A percentile compares a stretch with the other conserved stretches of the same genome.
phyloP scores from a whole-genome alignment of 352 stramenopile species.

The Phytophthora brassicae region DNA sequence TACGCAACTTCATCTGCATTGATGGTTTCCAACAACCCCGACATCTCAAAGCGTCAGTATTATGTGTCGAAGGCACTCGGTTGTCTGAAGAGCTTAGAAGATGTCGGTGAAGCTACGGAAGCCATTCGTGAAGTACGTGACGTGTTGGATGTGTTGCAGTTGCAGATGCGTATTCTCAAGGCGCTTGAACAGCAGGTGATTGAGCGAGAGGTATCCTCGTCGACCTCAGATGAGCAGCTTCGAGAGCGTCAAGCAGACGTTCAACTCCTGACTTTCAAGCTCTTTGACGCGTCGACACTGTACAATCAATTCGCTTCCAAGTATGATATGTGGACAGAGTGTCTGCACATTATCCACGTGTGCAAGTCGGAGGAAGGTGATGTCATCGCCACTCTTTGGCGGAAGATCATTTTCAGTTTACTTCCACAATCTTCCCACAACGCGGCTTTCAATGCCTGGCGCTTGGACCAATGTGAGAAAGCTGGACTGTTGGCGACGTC shows the following conservation, averaged over 20 bases:
- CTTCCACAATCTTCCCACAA: slow-evolving; percentile 64
- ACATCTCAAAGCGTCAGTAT: slow-evolving; percentile 82
- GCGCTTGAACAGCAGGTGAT: slow-evolving; percentile 68
- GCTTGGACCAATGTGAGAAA: slow-evolving; percentile 61
- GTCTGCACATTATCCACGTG: slow-evolving; percentile 82
- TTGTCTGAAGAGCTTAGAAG: slow-evolving; percentile 78
- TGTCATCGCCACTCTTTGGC: slow-evolving; percentile 64
- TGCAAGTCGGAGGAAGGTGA: slow-evolving; percentile 84
- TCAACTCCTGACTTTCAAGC: slow-evolving; percentile 70
- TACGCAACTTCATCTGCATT: slow-evolving; percentile 31
- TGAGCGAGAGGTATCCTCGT: slow-evolving; percentile 57
- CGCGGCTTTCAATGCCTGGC: slow-evolving; percentile 75
- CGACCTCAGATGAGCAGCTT: slow-evolving; percentile 46
- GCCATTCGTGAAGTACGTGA: slow-evolving; percentile 81
- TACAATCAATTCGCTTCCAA: slow-evolving; percentile 88
- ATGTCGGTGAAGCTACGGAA: slow-evolving; percentile 66
- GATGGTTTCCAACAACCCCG: slow-evolving; percentile 58
- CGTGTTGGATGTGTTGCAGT: slow-evolving; percentile 77
- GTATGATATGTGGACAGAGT: slow-evolving; percentile 88
- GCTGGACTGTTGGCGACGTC: slow-evolving; percentile 52
- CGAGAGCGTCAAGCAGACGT: slow-evolving; percentile 58
- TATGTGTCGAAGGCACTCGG: slow-evolving; percentile 78
- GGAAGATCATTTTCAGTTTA: slow-evolving; percentile 77
- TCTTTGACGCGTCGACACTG: slow-evolving; percentile 77
- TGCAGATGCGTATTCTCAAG: slow-evolving; percentile 84